Percentiles rank a stretch among this genome's conserved stretches.
Evolutionary conservation across 2,329 filamentous ascomycete genomes (phyloP).

Genomic region (Scytalidium sp.): DNA sequence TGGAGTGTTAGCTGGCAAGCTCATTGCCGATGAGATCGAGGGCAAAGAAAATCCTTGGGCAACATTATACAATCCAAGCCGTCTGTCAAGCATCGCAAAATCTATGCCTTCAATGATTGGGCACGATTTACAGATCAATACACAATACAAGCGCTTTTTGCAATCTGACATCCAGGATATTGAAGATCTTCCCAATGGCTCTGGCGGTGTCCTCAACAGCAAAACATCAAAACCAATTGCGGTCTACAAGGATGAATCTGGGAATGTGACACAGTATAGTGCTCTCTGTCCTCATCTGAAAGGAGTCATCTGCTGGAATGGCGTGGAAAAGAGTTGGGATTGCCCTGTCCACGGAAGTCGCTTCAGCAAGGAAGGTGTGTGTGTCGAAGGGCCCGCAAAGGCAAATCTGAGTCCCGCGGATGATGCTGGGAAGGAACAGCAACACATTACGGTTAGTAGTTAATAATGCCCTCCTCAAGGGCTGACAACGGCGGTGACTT

Average conservation of each 20-base stretch:
- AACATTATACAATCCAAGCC: conserved; percentile 47
- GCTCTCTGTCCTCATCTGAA: conserved; percentile 55
- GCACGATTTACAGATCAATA: conserved; percentile 53
- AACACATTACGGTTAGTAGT: background rate
- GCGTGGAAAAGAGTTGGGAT: conserved; percentile 50
- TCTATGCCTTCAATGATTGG: conserved; percentile 41
- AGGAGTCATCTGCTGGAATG: conserved; percentile 55
- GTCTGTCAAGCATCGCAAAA: conserved; percentile 41
- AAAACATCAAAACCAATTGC: conserved; percentile 44
- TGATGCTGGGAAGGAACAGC: background rate
- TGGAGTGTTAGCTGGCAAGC: conserved; percentile 46
- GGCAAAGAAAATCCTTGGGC: conserved; percentile 47
- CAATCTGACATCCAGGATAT: conserved; percentile 54
- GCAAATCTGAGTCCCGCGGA: conserved; percentile 3
- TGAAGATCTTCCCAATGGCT: conserved; percentile 46
- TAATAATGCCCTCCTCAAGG: no score
- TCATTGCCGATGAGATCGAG: conserved; percentile 53
- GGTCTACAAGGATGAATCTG: conserved; percentile 53
- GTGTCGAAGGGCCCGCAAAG: conserved; percentile 34
- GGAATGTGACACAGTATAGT: conserved; percentile 46
- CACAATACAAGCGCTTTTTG: conserved; percentile 52
- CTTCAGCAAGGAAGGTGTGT: conserved; percentile 33
- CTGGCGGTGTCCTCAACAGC: conserved; percentile 51
- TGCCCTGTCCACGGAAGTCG: conserved; percentile 46
- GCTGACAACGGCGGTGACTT: no score